Evolutionary conservation across 257 asterid genomes (phyloP).

Genomic region (Rehmannia glutinosa): DNA sequence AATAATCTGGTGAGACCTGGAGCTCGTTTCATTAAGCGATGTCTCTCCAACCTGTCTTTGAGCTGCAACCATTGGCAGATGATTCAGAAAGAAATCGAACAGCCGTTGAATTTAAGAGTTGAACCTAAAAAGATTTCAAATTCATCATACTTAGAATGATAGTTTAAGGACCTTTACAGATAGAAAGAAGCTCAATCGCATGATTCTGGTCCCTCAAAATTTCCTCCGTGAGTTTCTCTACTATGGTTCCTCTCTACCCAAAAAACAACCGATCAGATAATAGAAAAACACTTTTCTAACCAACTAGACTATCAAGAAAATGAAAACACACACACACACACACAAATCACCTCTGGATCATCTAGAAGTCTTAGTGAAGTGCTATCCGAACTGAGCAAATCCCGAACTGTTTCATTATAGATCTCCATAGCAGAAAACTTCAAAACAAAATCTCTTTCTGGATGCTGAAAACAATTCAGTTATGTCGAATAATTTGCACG

Average conservation of each 20-base stretch:
- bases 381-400: conserved; percentile 61
- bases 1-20: conserved; percentile 83
- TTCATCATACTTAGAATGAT: no score
- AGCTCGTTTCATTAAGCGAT: conserved; percentile 55
- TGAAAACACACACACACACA: not conserved
- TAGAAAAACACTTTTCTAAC: not conserved
- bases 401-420: conserved; percentile 67
- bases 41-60: conserved; percentile 79
- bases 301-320: not conserved
- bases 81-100: not conserved
- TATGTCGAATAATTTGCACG: not conserved
- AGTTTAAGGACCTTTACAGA: conserved; percentile 59
- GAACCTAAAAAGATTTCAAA: no score
- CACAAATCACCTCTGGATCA: conserved; percentile 69
- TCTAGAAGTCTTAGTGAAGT: conserved; percentile 65
- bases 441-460: conserved; percentile 65
- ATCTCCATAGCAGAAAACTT: conserved; percentile 93
- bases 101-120: not conserved
- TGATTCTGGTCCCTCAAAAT: conserved; percentile 64
- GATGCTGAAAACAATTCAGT: conserved; percentile 45
- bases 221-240: conserved; percentile 81
- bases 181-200: conserved; percentile 55
- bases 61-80: conserved; percentile 40
- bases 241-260: conserved; percentile 67
- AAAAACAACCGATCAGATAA: not conserved